Conservation (phyloP, 805 yeast species). For the Pichia sporocuriosa region DNA sequence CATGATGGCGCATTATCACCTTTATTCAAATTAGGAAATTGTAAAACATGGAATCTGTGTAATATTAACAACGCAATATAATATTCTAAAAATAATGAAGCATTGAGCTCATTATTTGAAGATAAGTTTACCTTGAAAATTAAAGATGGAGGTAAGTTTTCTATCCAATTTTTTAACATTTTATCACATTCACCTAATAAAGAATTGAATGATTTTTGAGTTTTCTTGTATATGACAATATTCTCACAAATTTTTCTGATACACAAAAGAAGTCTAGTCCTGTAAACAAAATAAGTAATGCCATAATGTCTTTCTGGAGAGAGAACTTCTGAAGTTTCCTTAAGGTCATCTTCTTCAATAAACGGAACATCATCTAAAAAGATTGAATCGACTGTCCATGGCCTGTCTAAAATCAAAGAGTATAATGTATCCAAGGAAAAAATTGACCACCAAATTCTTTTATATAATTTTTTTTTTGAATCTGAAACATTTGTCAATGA, state of each 20-base stretch:
- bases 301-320: slow-evolving; percentile 26
- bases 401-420: slow-evolving; percentile 67
- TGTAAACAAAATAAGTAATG: slow-evolving; percentile 52
- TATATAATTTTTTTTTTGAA: slow-evolving; percentile 39
- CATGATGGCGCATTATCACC: slow-evolving; percentile 34
- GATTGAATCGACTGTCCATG: slow-evolving; percentile 54
- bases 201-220: background rate
- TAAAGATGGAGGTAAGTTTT: slow-evolving; percentile 54
- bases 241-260: slow-evolving; percentile 45
- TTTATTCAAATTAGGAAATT: slow-evolving; percentile 21
- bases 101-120: slow-evolving; percentile 26
- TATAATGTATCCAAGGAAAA: slow-evolving; percentile 60
- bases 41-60: slow-evolving; percentile 60
- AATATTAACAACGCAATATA: slow-evolving; percentile 66
- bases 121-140: slow-evolving; percentile 52
- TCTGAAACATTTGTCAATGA: slow-evolving; percentile 9
- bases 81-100: slow-evolving; percentile 61
- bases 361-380: slow-evolving; percentile 69
- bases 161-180: slow-evolving; percentile 74
- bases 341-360: slow-evolving; percentile 57
- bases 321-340: slow-evolving; percentile 46
- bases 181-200: slow-evolving; percentile 59
- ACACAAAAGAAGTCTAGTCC: slow-evolving; percentile 58
- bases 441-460: slow-evolving; percentile 73
- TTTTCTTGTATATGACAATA: background rate